Base-by-base conservation (phyloP, 1,139 yeast genomes). In the Protomyces pachydermus region DNA sequence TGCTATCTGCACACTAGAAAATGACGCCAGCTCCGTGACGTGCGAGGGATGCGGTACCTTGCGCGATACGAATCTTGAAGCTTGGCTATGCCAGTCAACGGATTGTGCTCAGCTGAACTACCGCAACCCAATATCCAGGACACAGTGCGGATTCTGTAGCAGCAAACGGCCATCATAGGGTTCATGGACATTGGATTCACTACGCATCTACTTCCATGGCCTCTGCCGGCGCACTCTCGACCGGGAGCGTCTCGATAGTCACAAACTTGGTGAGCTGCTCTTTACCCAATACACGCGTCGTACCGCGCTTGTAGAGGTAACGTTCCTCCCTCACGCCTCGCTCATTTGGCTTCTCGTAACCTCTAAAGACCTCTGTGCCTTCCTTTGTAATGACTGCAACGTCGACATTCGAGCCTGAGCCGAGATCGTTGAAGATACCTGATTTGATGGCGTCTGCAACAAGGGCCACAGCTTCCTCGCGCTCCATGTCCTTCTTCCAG, bases 371-470 rank as follows among this genome's bases (percentile, higher is more conserved):
- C 37, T 69, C 58, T 74, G 88, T 95, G 74, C 89, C 85, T 68
- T 95, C 97, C 54, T 82, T 78, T 77, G 91, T 97, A 95, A 93
- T 90, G 38, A 93, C 97, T 79, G 98, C 93, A 68, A 93, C 80
- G 75, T 93, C 98, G 32, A 93, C 98, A 73, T 93, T 93, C 38
- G 98, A 91, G 74, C 98, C 98, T 1, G 98, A 91, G 56, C 98
- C 98, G 75, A 93, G 82, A 81, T 93, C 98, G 77, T 93, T 93
- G 97, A 97, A 93, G 73, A 93, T 91, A 82, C 98, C 98, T 38
- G 97, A 90, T 77, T 89, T 90, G 73, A 93, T 93, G 54, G 98
- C 98, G 70, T 88, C 91, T 4, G 97, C 82, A 69, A 97, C 93
- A 67, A 93, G 81, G 69, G 84, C 84, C 78, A 91, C 85, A 25